phyloP scores from a whole-genome alignment of 2,329 filamentous ascomycete species.

The Cercospora sojina region DNA sequence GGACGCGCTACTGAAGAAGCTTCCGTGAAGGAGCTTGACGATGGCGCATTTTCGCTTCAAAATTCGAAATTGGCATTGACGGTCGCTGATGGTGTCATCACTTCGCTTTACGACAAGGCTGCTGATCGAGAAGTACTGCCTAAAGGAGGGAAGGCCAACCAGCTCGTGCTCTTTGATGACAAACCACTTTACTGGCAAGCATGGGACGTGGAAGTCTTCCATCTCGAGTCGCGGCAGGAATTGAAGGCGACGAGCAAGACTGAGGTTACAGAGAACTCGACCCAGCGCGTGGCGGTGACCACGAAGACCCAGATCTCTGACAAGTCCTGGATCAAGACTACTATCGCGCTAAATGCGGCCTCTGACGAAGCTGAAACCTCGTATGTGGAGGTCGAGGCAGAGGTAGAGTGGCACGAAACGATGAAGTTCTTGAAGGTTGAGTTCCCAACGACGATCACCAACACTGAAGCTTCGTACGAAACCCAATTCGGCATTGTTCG shows the following conservation, averaged over 20 bases:
- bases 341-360: constrained; percentile 73
- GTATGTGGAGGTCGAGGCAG: constrained; percentile 73
- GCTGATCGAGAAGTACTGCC: constrained; percentile 76
- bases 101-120: constrained; percentile 74
- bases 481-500: constrained; percentile 87
- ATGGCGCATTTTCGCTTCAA: constrained; percentile 67
- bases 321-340: constrained; percentile 80
- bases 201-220: constrained; percentile 97
- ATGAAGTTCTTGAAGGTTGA: constrained; percentile 99
- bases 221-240: constrained; percentile 81
- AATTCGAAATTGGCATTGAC: constrained; percentile 75
- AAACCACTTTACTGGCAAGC: constrained; percentile 97
- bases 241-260: constrained; percentile 64
- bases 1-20: neutral
- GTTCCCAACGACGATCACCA: constrained; percentile 88
- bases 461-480: constrained; percentile 92
- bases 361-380: constrained; percentile 61
- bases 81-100: constrained; percentile 74
- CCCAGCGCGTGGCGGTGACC: constrained; percentile 75
- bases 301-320: constrained; percentile 87
- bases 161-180: constrained; percentile 93
- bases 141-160: constrained; percentile 72
- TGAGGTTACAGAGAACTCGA: constrained; percentile 67
- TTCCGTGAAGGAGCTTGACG: constrained; percentile 20
- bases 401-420: constrained; percentile 95